Conservation (phyloP, 2,329 filamentous ascomycete species). For the Aspergillus sp. region DNA sequence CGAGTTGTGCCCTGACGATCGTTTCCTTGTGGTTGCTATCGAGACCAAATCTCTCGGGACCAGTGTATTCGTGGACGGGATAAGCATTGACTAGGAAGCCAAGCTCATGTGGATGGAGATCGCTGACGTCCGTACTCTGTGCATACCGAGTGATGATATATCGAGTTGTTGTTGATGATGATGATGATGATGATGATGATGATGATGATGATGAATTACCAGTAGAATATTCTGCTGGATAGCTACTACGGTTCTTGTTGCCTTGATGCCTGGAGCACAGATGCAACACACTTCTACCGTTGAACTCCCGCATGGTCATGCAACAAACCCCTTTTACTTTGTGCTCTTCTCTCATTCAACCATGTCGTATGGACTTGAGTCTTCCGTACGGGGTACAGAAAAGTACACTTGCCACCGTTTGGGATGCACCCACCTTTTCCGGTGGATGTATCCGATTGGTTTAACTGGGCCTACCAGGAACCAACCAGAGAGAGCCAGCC, state of each 20-base stretch:
- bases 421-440: background rate
- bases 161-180: no score
- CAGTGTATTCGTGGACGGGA: background rate
- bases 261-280: no score
- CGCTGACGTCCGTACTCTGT: no score
- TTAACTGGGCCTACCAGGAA: background rate
- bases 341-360: no score
- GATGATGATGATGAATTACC: no score
- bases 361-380: background rate
- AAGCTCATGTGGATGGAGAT: background rate
- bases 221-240: no score
- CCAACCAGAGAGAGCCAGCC: background rate
- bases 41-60: background rate
- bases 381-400: background rate
- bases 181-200: no score
- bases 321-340: no score
- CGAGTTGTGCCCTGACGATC: background rate
- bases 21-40: background rate
- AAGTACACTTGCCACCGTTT: background rate
- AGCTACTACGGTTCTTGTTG: no score
- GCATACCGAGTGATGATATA: no score
- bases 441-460: background rate
- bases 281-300: no score
- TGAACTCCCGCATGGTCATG: no score
- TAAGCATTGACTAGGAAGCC: background rate